Percentiles rank a stretch among this genome's conserved stretches.
Conservation (phyloP, 2,329 filamentous ascomycete genomes). For the Cercospora sp. region DNA sequence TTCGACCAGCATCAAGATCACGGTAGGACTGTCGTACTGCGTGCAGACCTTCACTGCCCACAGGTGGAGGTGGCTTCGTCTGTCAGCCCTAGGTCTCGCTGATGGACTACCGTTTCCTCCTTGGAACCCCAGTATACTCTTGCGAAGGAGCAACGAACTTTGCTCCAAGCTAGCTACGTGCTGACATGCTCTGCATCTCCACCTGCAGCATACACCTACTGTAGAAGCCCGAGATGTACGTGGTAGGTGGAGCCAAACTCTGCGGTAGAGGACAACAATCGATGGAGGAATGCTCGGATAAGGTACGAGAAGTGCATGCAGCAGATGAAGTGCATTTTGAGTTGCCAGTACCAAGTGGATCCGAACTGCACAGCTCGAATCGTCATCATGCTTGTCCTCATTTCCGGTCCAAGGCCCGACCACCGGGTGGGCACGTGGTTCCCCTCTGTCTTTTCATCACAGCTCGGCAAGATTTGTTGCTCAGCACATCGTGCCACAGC, state of each 20-base stretch:
- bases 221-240: background rate
- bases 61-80: background rate
- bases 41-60: background rate
- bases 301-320: background rate
- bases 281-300: background rate
- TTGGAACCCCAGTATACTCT: background rate
- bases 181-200: background rate
- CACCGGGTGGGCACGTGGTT: background rate
- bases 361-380: background rate
- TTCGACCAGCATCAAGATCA: background rate
- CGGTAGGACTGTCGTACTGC: background rate
- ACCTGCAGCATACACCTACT: background rate
- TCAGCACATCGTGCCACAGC: background rate
- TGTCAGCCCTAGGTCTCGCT: background rate
- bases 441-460: background rate
- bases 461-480: background rate
- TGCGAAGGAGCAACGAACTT: background rate
- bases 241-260: too few relatives aligned
- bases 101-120: background rate
- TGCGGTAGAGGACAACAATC: background rate
- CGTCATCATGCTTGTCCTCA: constrained; percentile 6
- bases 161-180: background rate
- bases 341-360: constrained; percentile 4
- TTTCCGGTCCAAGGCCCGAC: background rate
- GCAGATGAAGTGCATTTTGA: constrained; percentile 11